phyloP scores from a whole-genome alignment of 441 rosid species.

The California macrophylla region DNA sequence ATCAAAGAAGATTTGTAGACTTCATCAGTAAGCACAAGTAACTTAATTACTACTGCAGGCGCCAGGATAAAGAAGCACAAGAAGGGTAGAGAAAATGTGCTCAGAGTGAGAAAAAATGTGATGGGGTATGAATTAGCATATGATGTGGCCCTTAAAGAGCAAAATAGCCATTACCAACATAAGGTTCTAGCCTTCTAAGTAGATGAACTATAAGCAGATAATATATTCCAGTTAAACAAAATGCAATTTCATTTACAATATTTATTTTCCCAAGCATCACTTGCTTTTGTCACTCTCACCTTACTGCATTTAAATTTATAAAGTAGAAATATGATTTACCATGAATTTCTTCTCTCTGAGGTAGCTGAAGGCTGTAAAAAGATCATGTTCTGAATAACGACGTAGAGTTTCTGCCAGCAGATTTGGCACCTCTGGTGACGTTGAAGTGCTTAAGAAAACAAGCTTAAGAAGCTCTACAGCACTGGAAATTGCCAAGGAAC shows the following conservation, averaged over 20 bases:
- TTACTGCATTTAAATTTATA: slow-evolving; percentile 13
- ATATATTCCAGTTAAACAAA: background rate
- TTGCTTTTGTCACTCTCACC: background rate
- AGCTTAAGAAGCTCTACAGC: slow-evolving; percentile 92
- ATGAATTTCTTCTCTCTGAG: slow-evolving; percentile 77
- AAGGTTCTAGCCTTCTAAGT: background rate
- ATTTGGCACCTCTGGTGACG: slow-evolving; percentile 54
- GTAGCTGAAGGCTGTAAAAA: slow-evolving; percentile 91
- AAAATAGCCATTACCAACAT: background rate
- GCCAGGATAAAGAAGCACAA: background rate
- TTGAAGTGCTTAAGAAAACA: slow-evolving; percentile 75
- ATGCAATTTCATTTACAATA: background rate
- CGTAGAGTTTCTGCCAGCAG: slow-evolving; percentile 66
- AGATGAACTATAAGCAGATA: background rate
- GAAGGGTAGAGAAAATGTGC: background rate
- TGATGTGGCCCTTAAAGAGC: background rate
- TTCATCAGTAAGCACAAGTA: background rate
- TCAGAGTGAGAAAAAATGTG: background rate
- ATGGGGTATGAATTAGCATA: background rate
- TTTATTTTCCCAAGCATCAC: slow-evolving; percentile 7
- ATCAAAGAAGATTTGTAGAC: background rate
- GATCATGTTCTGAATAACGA: slow-evolving; percentile 88
- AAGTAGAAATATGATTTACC: slow-evolving; percentile 36
- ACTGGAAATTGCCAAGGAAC: slow-evolving; percentile 78
- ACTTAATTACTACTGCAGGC: background rate